Base-by-base conservation (phyloP, 2,329 filamentous ascomycete genomes). In the Fusarium austroafricanum region DNA sequence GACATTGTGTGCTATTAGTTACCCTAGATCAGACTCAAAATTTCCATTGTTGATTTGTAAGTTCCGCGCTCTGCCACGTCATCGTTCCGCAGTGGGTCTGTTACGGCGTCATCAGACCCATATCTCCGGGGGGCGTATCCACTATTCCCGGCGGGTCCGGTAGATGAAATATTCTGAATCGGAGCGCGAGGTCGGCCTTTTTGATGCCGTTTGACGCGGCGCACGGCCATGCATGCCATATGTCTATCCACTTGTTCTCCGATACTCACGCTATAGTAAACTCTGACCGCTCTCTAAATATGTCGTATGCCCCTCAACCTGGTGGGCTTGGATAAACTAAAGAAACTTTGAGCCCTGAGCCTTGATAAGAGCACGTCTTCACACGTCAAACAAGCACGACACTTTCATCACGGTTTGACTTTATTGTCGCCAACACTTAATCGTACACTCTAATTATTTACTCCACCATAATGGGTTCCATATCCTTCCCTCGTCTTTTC, bases 221-320 rank as follows among this genome's bases (percentile, higher is more conserved):
- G 42, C 40, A 57, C 37, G 40, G 31, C 6, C 10, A n/a, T n/a
- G 17, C n/a, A n/a, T n/a, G n/a, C n/a, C n/a, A n/a, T n/a, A n/a
- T n/a, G n/a, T n/a, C n/a, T 12, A 12, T 21, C 55, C 50, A 58
- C 55, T 55, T 58, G 26, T 40, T 35, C n/a, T 44, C 55, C 55
- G 55, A 58, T 6, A 3, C 5, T 2, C 12, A 15, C 17, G 39
- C 31, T 33, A 31, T 55, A 31, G 55, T 58, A 28, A 55, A 55
- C 28, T 11, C 44, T 58, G 18, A 21, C 43, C 15, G 50, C 43
- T 37, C 7, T 44, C 17, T 28, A 29, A 44, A 44, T 43, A 35
- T 35, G 15, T n/a, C 33, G 6, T 10, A 35, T n/a, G 15, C 33
- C 33, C 33, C 33, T 35, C 33, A 33, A 7, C 31, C 12, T n/a